Conservation (phyloP, 108 stramenopile species). For the Fragilariopsis cylindrus region DNA sequence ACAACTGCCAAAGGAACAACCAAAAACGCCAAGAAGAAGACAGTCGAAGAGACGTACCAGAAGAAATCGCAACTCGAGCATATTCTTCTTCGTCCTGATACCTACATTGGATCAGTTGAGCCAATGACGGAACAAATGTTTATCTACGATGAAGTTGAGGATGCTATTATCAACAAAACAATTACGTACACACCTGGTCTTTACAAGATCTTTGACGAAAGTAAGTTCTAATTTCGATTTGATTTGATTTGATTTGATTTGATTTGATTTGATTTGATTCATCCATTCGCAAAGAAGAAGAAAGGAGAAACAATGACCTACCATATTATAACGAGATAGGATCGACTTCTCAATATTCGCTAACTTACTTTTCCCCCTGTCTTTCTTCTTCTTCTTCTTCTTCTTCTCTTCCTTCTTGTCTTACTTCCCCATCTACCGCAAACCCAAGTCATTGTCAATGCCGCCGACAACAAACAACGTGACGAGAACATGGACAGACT, state of each 20-base stretch:
- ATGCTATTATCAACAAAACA: constrained; percentile 70
- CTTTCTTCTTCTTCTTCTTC: neutral
- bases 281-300: neutral
- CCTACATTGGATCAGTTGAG: constrained; percentile 95
- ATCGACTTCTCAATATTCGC: neutral
- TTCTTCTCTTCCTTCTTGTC: neutral
- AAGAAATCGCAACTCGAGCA: constrained; percentile 98
- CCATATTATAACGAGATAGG: neutral
- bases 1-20: neutral
- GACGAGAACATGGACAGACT: constrained; percentile 95
- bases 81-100: constrained; percentile 97
- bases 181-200: constrained; percentile 96
- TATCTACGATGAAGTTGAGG: constrained; percentile 66
- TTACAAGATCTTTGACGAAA: constrained; percentile 99
- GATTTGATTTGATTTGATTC: neutral
- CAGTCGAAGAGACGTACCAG: constrained; percentile 89
- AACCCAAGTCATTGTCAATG: constrained; percentile 90
- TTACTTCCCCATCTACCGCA: neutral
- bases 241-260: neutral
- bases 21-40: constrained; percentile 44
- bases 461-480: constrained; percentile 99
- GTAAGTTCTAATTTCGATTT: constrained; percentile 23
- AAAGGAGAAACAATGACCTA: neutral
- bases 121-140: constrained; percentile 88
- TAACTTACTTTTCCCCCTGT: neutral